Conservation (phyloP, 169 alveolate genomes). For the Plasmodium vinckei region DNA sequence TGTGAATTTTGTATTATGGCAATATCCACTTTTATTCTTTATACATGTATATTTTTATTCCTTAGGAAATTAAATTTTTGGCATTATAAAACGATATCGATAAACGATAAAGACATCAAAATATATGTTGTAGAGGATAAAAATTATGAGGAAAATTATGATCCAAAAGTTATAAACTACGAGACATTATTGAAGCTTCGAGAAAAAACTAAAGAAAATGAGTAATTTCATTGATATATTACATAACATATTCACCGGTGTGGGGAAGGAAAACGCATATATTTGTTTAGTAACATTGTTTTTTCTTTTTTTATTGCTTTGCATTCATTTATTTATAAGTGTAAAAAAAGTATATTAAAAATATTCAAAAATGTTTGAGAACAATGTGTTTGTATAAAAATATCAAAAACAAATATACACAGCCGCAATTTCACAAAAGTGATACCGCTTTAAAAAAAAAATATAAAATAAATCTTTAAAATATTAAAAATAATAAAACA, state of each 20-base stretch:
- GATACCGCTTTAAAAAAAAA: too few relatives aligned
- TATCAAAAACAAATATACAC: too few relatives aligned
- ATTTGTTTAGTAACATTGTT: too few relatives aligned
- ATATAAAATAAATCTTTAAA: too few relatives aligned
- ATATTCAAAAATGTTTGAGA: too few relatives aligned
- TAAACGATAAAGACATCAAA: slow-evolving; percentile 53
- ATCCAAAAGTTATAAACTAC: slow-evolving; percentile 47
- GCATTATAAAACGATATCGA: slow-evolving; percentile 65
- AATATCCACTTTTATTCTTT: not conserved
- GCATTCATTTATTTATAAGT: not conserved
- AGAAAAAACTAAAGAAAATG: slow-evolving; percentile 34
- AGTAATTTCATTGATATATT: not conserved
- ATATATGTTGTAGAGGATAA: slow-evolving; percentile 72
- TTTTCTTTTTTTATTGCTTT: too few relatives aligned
- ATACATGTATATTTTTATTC: not conserved
- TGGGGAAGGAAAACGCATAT: too few relatives aligned
- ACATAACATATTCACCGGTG: too few relatives aligned
- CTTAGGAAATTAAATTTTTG: slow-evolving; percentile 68
- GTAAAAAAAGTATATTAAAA: not conserved
- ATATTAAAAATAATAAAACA: too few relatives aligned
- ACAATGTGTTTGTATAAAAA: too few relatives aligned
- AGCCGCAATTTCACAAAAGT: too few relatives aligned
- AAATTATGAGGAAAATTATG: slow-evolving; percentile 73
- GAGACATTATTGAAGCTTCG: slow-evolving; percentile 70
- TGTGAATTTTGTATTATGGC: too few relatives aligned